Evolutionary conservation across 805 yeast species (phyloP).

Genomic region (Debaryomyces prosopidis): DNA sequence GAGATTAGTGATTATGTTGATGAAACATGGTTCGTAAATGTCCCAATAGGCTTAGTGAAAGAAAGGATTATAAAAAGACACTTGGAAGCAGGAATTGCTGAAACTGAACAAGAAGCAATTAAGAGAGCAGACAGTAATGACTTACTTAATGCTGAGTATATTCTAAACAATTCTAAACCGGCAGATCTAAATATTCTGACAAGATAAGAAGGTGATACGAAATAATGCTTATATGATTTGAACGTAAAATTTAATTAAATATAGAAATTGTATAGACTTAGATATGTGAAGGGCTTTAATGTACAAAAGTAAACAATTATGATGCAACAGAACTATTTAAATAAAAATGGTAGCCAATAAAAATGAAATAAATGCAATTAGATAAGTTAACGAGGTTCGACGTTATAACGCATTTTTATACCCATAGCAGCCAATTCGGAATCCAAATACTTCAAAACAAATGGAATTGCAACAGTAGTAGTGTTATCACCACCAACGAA

Average conservation of each 20-base stretch:
- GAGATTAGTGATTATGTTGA: slow-evolving; percentile 39
- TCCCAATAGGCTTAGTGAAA: slow-evolving; percentile 46
- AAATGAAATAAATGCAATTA: slow-evolving; percentile 1
- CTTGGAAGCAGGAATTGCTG: slow-evolving; percentile 53
- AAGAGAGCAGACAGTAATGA: slow-evolving; percentile 58
- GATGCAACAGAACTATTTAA: slow-evolving; percentile 2
- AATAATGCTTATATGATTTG: too few species aligned
- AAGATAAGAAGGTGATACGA: background rate
- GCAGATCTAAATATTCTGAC: slow-evolving; percentile 15
- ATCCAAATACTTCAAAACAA: slow-evolving; percentile 91
- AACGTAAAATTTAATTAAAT: background rate
- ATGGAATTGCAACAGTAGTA: slow-evolving; percentile 95
- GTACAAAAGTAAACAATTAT: slow-evolving; percentile 1
- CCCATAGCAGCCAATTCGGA: slow-evolving; percentile 98
- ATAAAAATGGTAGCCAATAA: slow-evolving; percentile 4
- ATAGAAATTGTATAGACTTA: background rate
- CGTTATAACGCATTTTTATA: slow-evolving; percentile 86
- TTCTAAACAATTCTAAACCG: slow-evolving; percentile 19
- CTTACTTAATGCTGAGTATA: slow-evolving; percentile 57
- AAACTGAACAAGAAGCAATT: slow-evolving; percentile 49
- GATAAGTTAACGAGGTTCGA: slow-evolving; percentile 51
- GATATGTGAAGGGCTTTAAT: background rate
- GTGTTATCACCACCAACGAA: slow-evolving; percentile 91
- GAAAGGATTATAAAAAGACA: slow-evolving; percentile 69
- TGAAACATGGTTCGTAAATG: slow-evolving; percentile 54